Conservation (phyloP, 306 rosid species). For the Senna siamea region DNA sequence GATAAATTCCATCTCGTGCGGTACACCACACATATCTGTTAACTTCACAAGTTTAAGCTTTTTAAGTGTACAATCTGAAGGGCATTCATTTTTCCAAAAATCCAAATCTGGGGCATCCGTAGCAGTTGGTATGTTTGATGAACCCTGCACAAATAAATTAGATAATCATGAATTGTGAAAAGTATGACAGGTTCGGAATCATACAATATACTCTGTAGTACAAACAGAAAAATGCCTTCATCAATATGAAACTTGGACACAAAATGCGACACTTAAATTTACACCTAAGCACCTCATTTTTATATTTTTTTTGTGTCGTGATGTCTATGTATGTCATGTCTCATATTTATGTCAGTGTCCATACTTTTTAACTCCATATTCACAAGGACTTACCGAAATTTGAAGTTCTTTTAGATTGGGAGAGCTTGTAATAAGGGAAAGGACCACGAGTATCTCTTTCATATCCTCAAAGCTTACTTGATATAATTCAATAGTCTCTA, state of each 20-base stretch:
- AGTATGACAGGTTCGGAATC: neutral
- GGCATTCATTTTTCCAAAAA: constrained; percentile 69
- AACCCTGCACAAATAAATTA: constrained; percentile 55
- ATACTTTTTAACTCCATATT: neutral
- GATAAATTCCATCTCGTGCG: constrained; percentile 78
- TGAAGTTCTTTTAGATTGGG: constrained; percentile 85
- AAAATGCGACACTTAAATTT: neutral
- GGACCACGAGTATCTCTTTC: constrained; percentile 85
- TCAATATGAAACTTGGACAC: neutral
- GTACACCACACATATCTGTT: constrained; percentile 75
- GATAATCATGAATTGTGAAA: constrained; percentile 22
- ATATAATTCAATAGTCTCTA: constrained; percentile 72
- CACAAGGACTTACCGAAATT: constrained; percentile 69
- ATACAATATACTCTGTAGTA: no score
- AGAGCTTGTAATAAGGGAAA: constrained; percentile 77
- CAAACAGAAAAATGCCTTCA: no score
- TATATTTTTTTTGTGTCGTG: neutral
- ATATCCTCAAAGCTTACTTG: constrained; percentile 95
- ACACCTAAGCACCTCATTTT: neutral
- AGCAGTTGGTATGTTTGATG: constrained; percentile 57
- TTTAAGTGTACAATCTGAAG: constrained; percentile 47
- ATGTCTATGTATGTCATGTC: neutral
- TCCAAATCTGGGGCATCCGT: constrained; percentile 66
- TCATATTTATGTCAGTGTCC: neutral
- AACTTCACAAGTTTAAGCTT: constrained; percentile 70